phyloP scores from a whole-genome alignment of 352 stramenopile genomes.

The Pythium grandisporangium region DNA sequence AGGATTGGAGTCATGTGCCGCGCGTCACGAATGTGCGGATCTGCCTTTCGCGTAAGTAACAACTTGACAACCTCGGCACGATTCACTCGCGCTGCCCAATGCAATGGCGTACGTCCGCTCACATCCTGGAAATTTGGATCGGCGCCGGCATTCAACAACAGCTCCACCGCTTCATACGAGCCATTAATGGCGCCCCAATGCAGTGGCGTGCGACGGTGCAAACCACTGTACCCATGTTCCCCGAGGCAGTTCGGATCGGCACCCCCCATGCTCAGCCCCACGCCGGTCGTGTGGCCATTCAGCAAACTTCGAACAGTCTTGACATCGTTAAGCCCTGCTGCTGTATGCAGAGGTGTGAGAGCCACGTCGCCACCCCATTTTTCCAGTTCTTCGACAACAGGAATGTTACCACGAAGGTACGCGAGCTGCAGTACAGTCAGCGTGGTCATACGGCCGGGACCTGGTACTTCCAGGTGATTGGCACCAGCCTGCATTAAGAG shows the following conservation, averaged over 20 bases:
- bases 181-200: slow-evolving; percentile 68
- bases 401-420: slow-evolving; percentile 55
- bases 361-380: slow-evolving; percentile 65
- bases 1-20: slow-evolving; percentile 53
- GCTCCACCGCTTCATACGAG: slow-evolving; percentile 19
- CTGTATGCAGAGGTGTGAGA: slow-evolving; percentile 57
- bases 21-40: slow-evolving; percentile 47
- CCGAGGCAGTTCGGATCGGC: slow-evolving; percentile 58
- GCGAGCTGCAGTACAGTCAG: slow-evolving; percentile 58
- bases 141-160: slow-evolving; percentile 41
- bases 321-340: slow-evolving; percentile 33
- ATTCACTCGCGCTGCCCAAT: slow-evolving; percentile 60
- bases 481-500: slow-evolving; percentile 49
- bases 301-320: slow-evolving; percentile 30
- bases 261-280: too few species aligned
- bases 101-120: slow-evolving; percentile 44
- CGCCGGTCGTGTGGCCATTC: too few species aligned
- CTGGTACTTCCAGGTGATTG: slow-evolving; percentile 59
- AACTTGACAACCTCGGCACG: slow-evolving; percentile 33
- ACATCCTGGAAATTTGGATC: slow-evolving; percentile 68
- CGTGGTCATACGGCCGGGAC: slow-evolving; percentile 60
- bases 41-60: slow-evolving; percentile 35
- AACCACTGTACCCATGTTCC: slow-evolving; percentile 54
- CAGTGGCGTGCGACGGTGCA: slow-evolving; percentile 59
- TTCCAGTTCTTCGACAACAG: slow-evolving; percentile 53